A percentile compares a stretch with the other conserved stretches of the same genome.
Evolutionary conservation across 1,284 basidiomycete species (phyloP).

Genomic region (Mycena sp.): DNA sequence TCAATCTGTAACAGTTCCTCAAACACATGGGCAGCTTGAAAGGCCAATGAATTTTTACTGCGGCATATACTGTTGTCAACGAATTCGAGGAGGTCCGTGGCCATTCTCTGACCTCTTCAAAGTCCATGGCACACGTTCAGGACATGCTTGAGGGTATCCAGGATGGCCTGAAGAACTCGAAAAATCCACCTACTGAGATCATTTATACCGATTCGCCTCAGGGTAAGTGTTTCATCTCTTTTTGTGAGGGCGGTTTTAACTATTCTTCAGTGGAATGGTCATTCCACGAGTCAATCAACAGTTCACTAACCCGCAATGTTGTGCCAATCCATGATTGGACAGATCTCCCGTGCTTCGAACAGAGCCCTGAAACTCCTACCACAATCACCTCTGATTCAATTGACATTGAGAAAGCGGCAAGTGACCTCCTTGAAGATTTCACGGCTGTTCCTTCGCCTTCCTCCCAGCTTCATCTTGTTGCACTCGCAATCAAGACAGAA

Average conservation of each 20-base stretch:
- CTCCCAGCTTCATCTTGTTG: background rate
- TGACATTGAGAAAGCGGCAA: background rate
- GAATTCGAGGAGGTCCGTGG: constrained; percentile 10
- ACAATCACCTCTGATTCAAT: background rate
- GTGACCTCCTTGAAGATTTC: background rate
- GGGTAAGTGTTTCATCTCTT: background rate
- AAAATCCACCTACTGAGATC: background rate
- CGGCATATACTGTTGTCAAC: constrained; percentile 1
- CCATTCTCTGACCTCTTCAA: background rate
- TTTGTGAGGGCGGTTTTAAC: background rate
- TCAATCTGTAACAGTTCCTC: background rate
- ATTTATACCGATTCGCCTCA: constrained; percentile 15
- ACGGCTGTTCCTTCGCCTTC: no score
- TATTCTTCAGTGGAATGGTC: constrained; percentile 3
- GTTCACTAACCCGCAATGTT: background rate
- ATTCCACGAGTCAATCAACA: constrained; percentile 2
- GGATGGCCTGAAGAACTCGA: background rate
- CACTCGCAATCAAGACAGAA: background rate
- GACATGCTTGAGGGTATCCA: constrained; percentile 3
- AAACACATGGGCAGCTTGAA: constrained; percentile 18
- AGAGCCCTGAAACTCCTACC: background rate
- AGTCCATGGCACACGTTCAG: background rate
- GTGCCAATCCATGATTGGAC: constrained; percentile 5
- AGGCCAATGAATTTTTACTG: constrained; percentile 9
- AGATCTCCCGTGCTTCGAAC: constrained; percentile 1